Percentiles rank a stretch among this genome's conserved stretches.
phyloP scores from a whole-genome alignment of 345 rosid species.

The Gynandropsis gynandra region DNA sequence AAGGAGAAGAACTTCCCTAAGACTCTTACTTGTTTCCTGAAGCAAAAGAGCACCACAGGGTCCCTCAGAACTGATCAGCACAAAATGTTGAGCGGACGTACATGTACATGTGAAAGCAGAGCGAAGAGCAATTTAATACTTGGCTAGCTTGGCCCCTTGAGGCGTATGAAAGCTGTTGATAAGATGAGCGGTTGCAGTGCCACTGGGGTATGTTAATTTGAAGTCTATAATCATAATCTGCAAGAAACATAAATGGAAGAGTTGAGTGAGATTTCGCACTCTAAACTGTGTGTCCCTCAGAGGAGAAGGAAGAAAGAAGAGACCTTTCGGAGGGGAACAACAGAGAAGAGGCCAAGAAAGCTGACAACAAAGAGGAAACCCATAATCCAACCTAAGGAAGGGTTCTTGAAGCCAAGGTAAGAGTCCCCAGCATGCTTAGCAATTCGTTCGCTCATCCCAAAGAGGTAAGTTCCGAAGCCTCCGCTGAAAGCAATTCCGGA shows the following conservation, averaged over 20 bases:
- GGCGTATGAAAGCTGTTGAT: constrained; percentile 87
- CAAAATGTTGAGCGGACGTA: background rate
- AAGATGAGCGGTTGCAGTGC: constrained; percentile 76
- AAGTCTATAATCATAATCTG: constrained; percentile 76
- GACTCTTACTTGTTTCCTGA: constrained; percentile 66
- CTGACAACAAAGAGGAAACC: constrained; percentile 81
- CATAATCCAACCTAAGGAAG: constrained; percentile 59
- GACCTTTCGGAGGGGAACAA: constrained; percentile 79
- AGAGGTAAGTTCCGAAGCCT: constrained; percentile 70
- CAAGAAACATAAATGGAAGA: constrained; percentile 14
- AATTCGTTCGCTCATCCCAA: constrained; percentile 62
- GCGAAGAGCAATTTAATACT: constrained; percentile 38
- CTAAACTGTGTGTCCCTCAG: constrained; percentile 13
- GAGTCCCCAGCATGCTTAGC: constrained; percentile 43
- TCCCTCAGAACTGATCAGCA: constrained; percentile 7
- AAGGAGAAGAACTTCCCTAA: constrained; percentile 67
- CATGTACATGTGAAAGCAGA: constrained; percentile 8
- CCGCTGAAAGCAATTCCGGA: constrained; percentile 79
- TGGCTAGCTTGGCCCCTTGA: constrained; percentile 65
- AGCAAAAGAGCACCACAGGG: constrained; percentile 7
- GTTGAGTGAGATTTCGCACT: too few relatives aligned
- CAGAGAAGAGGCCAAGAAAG: constrained; percentile 79
- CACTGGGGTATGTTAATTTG: constrained; percentile 74
- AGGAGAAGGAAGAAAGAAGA: constrained; percentile 7
- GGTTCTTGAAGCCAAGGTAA: constrained; percentile 37